Evolutionary conservation across 2,329 filamentous ascomycete genomes (phyloP).

Genomic region (Cercospora sp.): DNA sequence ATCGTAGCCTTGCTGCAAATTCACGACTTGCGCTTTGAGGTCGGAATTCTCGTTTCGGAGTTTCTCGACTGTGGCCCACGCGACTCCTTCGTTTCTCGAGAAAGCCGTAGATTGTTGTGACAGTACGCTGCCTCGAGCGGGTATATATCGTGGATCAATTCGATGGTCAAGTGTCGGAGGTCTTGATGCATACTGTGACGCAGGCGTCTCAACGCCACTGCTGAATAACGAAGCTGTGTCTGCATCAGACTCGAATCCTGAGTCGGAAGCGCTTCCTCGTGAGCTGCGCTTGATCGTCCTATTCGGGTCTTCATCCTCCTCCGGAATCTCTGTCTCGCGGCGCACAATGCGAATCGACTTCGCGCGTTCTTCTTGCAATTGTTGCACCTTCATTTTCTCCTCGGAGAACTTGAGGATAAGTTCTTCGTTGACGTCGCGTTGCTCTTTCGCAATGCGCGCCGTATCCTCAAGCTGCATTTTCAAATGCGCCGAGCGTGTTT

Average conservation of each 20-base stretch:
- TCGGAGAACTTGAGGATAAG: conserved; percentile 51
- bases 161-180: conserved; percentile 36
- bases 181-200: conserved; percentile 34
- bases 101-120: conserved; percentile 18
- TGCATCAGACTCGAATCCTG: conserved; percentile 60
- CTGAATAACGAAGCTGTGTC: conserved; percentile 54
- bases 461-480: conserved; percentile 63
- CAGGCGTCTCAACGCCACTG: conserved; percentile 38
- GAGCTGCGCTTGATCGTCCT: conserved; percentile 33
- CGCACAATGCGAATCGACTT: conserved; percentile 28
- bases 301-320: conserved; percentile 25
- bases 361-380: conserved; percentile 34
- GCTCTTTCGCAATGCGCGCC: conserved; percentile 56
- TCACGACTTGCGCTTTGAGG: conserved; percentile 54
- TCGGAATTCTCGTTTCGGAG: conserved; percentile 57
- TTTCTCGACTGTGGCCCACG: conserved; percentile 54
- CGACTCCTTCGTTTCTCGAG: conserved; percentile 44
- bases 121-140: conserved; percentile 14
- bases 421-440: conserved; percentile 57
- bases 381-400: conserved; percentile 45
- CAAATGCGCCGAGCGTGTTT: conserved; percentile 57
- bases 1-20: conserved; percentile 48
- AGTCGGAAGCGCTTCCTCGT: conserved; percentile 50
- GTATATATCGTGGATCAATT: conserved; percentile 10
- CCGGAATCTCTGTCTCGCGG: conserved; percentile 20